Base-by-base conservation (phyloP, 352 stramenopile species). In the Phytopythium kandeliae region DNA sequence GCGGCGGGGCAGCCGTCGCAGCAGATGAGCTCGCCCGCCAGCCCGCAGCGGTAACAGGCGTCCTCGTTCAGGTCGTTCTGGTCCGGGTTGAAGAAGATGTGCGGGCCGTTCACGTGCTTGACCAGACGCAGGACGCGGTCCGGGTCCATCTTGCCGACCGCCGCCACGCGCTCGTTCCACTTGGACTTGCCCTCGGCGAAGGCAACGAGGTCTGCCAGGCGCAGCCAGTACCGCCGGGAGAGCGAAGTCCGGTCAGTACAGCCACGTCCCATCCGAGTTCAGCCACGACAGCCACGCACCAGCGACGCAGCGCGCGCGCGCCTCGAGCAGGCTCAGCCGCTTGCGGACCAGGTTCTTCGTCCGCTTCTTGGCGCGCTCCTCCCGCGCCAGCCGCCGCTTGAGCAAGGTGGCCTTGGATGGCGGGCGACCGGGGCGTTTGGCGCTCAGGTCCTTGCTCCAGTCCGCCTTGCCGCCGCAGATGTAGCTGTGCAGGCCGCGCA, bases 41-140 rank as follows among this genome's bases (percentile, higher is more conserved):
- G 67, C 1, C 77, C 75, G 42, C 81, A 92, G 28, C 81, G 81
- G 41, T 86, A 78, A 53, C 81, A 92, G 19, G 69, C 71, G 55
- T 92, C 81, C 68, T 92, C 81, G 46, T 89, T 89, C 30, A 92
- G 58, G 48, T 92, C 81, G 43, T 86, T 85, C 61, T 71, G 51
- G 52, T 89, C 64, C 10, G 78, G 71, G 55, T 78, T 83, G 38
- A 74, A 50, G 53, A 77, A 81, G 33, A 78, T 70, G 45, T 85
- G 58, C 22, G 74, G 72, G 48, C 69, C 76, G 25, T 86, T 78
- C 25, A 87, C 71, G 40, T 74, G 67, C 50, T 90, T 65, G 45
- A 89, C 75, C 46, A 92, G 78, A 37, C 78, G 78, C 35, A 69
- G 60, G 52, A 92, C 88, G 36, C 77, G 81, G 19, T 76, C 73